These are phyloP conservation scores for Auriculariales sp. DNA, from an alignment of 768 basidiomycete species.

Conservation along the genomic window DNA sequence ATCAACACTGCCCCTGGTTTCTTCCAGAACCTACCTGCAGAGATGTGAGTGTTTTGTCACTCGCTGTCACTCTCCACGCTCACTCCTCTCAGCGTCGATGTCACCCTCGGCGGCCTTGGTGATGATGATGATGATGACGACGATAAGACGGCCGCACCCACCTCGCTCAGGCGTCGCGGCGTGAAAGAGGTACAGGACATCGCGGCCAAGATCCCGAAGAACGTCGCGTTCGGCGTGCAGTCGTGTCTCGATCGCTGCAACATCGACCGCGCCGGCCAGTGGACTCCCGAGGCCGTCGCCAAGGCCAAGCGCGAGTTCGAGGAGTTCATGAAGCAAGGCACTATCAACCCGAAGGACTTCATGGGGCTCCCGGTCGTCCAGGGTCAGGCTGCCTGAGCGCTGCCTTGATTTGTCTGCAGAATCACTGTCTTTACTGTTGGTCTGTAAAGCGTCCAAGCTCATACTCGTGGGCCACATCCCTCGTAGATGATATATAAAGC, in stretches of 20 bases:
- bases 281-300: conserved; percentile 5
- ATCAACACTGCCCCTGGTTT: conserved; percentile 14
- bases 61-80: conserved; percentile 10
- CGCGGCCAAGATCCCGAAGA: conserved; percentile 16
- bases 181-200: conserved; percentile 14
- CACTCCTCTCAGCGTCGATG: conserved; percentile 15
- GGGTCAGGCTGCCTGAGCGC: too few species aligned
- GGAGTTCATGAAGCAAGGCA: not conserved
- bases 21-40: conserved; percentile 8
- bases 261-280: conserved; percentile 12
- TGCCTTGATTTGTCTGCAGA: too few species aligned
- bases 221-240: conserved; percentile 15
- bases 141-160: too few species aligned
- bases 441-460: too few species aligned
- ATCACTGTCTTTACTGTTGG: too few species aligned
- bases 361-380: not conserved
- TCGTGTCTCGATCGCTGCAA: conserved; percentile 15
- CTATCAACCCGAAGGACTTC: not conserved
- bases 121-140: too few species aligned
- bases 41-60: not conserved
- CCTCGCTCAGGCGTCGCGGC: too few species aligned
- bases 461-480: too few species aligned
- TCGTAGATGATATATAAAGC: too few species aligned
- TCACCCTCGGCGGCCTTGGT: conserved; percentile 16
- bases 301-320: not conserved